These are phyloP conservation scores for Cyberlindnera petersonii DNA, from an alignment of 805 yeast species.

Conservation along the genomic window DNA sequence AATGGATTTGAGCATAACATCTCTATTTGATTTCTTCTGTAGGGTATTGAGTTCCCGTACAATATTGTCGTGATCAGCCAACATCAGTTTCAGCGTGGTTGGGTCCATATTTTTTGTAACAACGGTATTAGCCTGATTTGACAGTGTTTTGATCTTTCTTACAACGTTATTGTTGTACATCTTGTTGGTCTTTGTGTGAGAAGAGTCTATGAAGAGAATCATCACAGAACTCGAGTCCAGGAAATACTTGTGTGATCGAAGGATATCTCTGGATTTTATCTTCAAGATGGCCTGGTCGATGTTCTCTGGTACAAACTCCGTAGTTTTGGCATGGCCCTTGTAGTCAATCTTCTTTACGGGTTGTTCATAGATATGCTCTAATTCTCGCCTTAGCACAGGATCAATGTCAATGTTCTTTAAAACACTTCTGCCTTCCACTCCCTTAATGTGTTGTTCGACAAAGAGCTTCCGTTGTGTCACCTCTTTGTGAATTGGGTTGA, in stretches of 20 bases:
- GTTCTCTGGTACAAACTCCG: constrained; percentile 7
- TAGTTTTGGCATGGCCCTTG: constrained; percentile 2
- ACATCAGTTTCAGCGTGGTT: background rate
- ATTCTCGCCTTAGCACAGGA: constrained; percentile 13
- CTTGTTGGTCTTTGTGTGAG: constrained; percentile 12
- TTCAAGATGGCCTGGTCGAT: constrained; percentile 7
- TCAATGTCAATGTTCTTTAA: constrained; percentile 10
- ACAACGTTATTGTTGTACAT: constrained; percentile 9
- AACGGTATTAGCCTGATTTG: constrained; percentile 5
- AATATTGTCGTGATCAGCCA: constrained; percentile 7
- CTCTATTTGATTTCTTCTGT: too few relatives aligned
- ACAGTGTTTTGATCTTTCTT: constrained; percentile 4
- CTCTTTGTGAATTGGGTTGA: constrained; percentile 15
- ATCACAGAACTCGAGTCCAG: constrained; percentile 7
- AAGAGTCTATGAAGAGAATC: constrained; percentile 10
- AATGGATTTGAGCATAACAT: constrained; percentile 9
- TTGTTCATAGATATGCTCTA: constrained; percentile 8
- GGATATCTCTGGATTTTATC: constrained; percentile 7
- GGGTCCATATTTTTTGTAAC: constrained; percentile 11
- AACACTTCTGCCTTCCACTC: constrained; percentile 1
- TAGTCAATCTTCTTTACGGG: constrained; percentile 7
- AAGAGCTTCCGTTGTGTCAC: constrained; percentile 14
- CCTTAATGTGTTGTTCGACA: constrained; percentile 16
- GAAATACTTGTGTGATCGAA: constrained; percentile 4
- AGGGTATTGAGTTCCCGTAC: constrained; percentile 1